phyloP scores from a whole-genome alignment of 495 filamentous ascomycete genomes.

The Penicillium taxi region DNA sequence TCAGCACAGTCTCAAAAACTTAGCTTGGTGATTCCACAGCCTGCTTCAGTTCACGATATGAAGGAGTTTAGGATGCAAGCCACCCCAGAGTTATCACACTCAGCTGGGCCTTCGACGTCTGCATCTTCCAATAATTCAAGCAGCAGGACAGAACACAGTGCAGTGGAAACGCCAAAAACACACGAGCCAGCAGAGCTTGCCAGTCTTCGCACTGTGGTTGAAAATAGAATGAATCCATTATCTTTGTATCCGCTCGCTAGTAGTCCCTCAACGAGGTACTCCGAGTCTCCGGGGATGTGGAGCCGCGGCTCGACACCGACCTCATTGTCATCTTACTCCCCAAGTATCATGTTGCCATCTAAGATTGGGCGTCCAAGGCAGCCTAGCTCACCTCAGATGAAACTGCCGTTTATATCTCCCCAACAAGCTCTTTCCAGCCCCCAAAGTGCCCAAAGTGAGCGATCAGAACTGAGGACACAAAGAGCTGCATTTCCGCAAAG shows the following conservation, averaged over 20 bases:
- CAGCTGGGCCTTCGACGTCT: conserved; percentile 4
- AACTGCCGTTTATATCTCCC: conserved; percentile 54
- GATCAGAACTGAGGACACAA: conserved; percentile 53
- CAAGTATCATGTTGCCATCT: conserved; percentile 59
- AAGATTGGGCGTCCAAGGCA: conserved; percentile 54
- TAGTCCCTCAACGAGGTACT: conserved; percentile 90
- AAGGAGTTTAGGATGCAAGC: conserved; percentile 2
- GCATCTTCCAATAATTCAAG: conserved; percentile 6
- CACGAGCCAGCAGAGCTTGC: conserved; percentile 36
- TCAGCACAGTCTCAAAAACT: conserved; percentile 25
- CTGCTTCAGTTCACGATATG: conserved; percentile 6
- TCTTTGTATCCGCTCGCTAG: conserved; percentile 59
- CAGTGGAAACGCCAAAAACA: conserved; percentile 11
- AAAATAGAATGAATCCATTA: conserved; percentile 55
- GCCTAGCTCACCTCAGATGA: conserved; percentile 54
- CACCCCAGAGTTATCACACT: conserved; percentile 5
- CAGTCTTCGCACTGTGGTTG: conserved; percentile 36
- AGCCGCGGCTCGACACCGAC: conserved; percentile 87
- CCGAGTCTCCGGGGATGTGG: conserved; percentile 84
- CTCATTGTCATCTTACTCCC: conserved; percentile 94
- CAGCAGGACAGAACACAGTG: conserved; percentile 10
- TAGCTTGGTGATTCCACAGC: conserved; percentile 31
- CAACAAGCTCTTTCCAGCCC: conserved; percentile 43
- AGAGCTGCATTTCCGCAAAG: conserved; percentile 34
- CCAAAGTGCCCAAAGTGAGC: conserved; percentile 56